Base-by-base conservation (phyloP, 1,139 yeast species). In the Maudiozyma humilis region DNA sequence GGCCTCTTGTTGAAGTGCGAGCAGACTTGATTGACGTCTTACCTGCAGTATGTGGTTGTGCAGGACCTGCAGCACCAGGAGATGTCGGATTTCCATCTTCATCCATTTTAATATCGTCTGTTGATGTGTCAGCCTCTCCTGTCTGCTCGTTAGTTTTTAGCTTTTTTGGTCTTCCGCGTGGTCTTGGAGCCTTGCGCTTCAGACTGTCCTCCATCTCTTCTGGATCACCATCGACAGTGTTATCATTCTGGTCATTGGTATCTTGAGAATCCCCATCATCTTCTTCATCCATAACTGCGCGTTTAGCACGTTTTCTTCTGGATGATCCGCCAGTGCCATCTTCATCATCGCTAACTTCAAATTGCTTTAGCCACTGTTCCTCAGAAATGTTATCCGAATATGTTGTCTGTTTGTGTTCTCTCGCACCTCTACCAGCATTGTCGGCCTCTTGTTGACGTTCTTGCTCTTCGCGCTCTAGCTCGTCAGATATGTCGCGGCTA, bases 351-450 rank as follows among this genome's bases (percentile, higher is more conserved):
- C 65, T 61, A 2, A 62, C 65, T 51, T 78, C 83, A 46, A 78
- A 75, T 51, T 76, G 76, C 55, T 67, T 71, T 48, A 83, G 66
- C 91, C 91, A 83, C 61, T 82, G 88, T 48, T 81, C 89, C 62
- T 83, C 93, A 3, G 87, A 76, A 53, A 82, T 64, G 48, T 80
- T 76, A 57, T 82, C 89, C 51, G 80, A 85, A 55, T 82, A 82
- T 6, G 66, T 64, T 1, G 62, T 61, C 5, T 70, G 67, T 58
- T 79, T 80, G 41, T 85, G 74, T 56, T 81, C 86, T 62, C 89
- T 73, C 20, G 73, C 75, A 42, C 82, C 82, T 59, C 85, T 73
- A 44, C 76, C 74, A n/a, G 64, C 63, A 36, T 58, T 52, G 8
- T 31, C 36, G 4, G 29, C 46, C 18, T 54, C 50, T 4, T 52